Conservation (phyloP, 2,329 filamentous ascomycete genomes). For the Annulohypoxylon truncatum region DNA sequence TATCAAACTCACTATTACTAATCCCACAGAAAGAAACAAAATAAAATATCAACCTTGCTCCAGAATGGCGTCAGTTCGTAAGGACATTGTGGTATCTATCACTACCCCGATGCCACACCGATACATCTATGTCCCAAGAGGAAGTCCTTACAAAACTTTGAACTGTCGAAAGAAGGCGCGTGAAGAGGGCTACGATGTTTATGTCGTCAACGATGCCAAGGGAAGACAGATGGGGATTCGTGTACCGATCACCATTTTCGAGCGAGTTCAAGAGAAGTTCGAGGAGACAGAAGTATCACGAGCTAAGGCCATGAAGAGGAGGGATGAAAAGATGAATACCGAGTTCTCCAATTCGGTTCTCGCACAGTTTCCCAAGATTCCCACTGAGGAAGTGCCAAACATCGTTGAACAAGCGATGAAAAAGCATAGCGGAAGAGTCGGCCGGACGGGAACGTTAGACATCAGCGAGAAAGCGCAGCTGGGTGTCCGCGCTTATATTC, state of each 20-base stretch:
- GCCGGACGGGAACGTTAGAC: slow-evolving; percentile 55
- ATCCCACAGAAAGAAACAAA: not conserved
- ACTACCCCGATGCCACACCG: slow-evolving; percentile 51
- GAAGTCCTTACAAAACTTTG: slow-evolving; percentile 56
- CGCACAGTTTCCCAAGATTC: slow-evolving; percentile 56
- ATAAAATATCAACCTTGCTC: not conserved
- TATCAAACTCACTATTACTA: not conserved
- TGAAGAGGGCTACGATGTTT: slow-evolving; percentile 50
- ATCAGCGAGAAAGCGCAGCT: slow-evolving; percentile 56
- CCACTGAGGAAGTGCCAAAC: slow-evolving; percentile 48
- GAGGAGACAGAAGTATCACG: slow-evolving; percentile 49
- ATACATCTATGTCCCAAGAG: slow-evolving; percentile 57
- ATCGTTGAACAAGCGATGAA: slow-evolving; percentile 57
- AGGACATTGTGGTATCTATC: slow-evolving; percentile 43
- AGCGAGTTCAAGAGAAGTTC: slow-evolving; percentile 42
- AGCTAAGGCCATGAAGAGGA: slow-evolving; percentile 48
- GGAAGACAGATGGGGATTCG: slow-evolving; percentile 52
- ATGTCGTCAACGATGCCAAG: slow-evolving; percentile 50
- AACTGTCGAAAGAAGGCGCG: slow-evolving; percentile 55
- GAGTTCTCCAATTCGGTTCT: slow-evolving; percentile 52
- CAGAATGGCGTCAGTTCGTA: slow-evolving; percentile 1
- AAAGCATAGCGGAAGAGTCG: slow-evolving; percentile 61
- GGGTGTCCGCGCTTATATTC: slow-evolving; percentile 61
- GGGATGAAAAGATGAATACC: slow-evolving; percentile 51
- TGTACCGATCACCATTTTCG: slow-evolving; percentile 52